Base-by-base conservation (phyloP, 2,329 filamentous ascomycete species). In the Stagonosporopsis cucurbitacearum region DNA sequence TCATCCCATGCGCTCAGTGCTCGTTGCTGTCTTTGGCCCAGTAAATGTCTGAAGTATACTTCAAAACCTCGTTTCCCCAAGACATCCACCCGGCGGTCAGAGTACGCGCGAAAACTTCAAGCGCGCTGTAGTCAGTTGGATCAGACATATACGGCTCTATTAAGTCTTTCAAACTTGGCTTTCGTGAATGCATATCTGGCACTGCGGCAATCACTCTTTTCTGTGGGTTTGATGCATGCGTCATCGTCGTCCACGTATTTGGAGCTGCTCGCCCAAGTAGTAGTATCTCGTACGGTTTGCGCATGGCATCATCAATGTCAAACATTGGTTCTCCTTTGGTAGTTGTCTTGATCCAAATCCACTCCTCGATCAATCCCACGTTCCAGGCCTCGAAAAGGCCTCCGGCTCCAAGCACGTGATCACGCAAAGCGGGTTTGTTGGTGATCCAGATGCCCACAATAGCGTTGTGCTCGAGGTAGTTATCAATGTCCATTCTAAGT, bases 331-430 rank as follows among this genome's bases (percentile, higher is more conserved):
- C 85, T 0, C 90, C 90, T 0, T 72, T 62, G 0, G 73, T 72
- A 0, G 90, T 91, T 11, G 89, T 81, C 72, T 95, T 95, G 44
- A 93, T 73, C 90, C 90, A 95, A 2, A 86, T 81, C 90, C 90
- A 94, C 69, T 93, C 88, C 44, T 87, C 84, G 0, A 85, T 79
- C 11, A 85, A 69, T 47, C 87, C 81, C 0, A 94, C 75, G 22
- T 85, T 87, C 88, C 88, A 92, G 30, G 79, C 74, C 6, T 83
- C 80, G 60, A 93, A 88, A 2, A 93, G 61, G 1, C 87, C 87
- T 2, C 77, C 72, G 0, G 80, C 78, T 39, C 68, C 82, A 0
- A 92, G 75, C 17, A 82, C 81, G 20, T 84, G 74, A 2, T 86
- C 79, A 20, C 84, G 77, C 13, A 85, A 69, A 17, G 79, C 79